phyloP scores from a whole-genome alignment of 768 basidiomycete genomes.

The Rossbeevera mucosa region DNA sequence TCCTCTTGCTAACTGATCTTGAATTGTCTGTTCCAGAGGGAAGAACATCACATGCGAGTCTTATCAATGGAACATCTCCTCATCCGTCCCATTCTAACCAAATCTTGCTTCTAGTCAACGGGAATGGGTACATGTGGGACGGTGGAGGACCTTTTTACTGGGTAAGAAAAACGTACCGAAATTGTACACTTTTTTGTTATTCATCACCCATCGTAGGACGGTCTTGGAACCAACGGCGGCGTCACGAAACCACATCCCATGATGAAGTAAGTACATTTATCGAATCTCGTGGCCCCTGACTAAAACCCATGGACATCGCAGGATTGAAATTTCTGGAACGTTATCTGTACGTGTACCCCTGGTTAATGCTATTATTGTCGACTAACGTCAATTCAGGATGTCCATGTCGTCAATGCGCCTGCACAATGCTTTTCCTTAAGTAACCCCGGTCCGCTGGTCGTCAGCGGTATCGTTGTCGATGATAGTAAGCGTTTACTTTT shows the following conservation, averaged over 20 bases:
- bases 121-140: conserved; percentile 39
- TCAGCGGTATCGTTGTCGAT: conserved; percentile 50
- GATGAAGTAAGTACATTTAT: conserved; percentile 31
- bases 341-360: conserved; percentile 26
- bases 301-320: conserved; percentile 5
- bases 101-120: conserved; percentile 25
- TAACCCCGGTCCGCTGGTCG: conserved; percentile 33
- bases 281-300: neutral
- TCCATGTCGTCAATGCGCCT: conserved; percentile 38
- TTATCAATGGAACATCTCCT: neutral
- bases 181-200: neutral
- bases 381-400: conserved; percentile 19
- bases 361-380: neutral
- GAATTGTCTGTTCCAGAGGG: conserved; percentile 32
- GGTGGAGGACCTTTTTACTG: conserved; percentile 42
- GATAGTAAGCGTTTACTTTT: conserved; percentile 40
- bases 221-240: conserved; percentile 15
- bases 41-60: conserved; percentile 42
- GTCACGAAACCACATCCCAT: conserved; percentile 31
- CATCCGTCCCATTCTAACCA: neutral
- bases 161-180: conserved; percentile 20
- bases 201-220: conserved; percentile 17
- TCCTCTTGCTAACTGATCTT: neutral
- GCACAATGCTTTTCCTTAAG: conserved; percentile 29
- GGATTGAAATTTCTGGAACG: conserved; percentile 39